Evolutionary conservation across 768 basidiomycete genomes (phyloP).

Genomic region (Omphalotus guepiniiformis): DNA sequence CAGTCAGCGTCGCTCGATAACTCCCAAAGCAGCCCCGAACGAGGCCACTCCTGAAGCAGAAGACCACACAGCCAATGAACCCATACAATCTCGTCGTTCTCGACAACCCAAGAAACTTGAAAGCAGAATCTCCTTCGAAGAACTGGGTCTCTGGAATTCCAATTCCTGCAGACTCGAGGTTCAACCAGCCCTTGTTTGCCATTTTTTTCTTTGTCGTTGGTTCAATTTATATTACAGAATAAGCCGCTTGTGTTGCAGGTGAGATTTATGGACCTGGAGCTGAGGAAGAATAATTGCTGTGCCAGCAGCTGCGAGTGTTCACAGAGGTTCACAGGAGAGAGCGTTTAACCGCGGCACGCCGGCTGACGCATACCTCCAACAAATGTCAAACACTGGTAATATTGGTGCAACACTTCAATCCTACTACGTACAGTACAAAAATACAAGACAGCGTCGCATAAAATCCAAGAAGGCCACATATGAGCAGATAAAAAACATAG

Average conservation of each 20-base stretch:
- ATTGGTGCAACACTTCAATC: no score
- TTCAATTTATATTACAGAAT: background rate
- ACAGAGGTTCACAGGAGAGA: background rate
- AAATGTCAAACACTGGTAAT: no score
- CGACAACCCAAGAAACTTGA: constrained; percentile 73
- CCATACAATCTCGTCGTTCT: constrained; percentile 82
- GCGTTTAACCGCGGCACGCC: background rate
- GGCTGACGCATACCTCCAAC: background rate
- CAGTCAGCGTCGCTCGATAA: no score
- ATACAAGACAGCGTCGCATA: no score
- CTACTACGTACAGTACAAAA: no score
- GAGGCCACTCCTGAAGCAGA: background rate
- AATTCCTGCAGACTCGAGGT: constrained; percentile 64
- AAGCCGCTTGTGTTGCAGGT: no score
- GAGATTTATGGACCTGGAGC: no score
- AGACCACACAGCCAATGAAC: constrained; percentile 72
- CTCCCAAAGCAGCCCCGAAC: background rate
- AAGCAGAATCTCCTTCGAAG: constrained; percentile 89
- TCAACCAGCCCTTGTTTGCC: constrained; percentile 79
- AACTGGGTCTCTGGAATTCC: constrained; percentile 74
- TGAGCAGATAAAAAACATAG: no score
- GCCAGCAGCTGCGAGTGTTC: background rate
- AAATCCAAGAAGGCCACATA: no score
- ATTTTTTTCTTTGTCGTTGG: constrained; percentile 24
- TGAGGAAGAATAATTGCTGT: no score